Base-by-base conservation (phyloP, 257 asterid genomes). In the Nicotiana knightiana region DNA sequence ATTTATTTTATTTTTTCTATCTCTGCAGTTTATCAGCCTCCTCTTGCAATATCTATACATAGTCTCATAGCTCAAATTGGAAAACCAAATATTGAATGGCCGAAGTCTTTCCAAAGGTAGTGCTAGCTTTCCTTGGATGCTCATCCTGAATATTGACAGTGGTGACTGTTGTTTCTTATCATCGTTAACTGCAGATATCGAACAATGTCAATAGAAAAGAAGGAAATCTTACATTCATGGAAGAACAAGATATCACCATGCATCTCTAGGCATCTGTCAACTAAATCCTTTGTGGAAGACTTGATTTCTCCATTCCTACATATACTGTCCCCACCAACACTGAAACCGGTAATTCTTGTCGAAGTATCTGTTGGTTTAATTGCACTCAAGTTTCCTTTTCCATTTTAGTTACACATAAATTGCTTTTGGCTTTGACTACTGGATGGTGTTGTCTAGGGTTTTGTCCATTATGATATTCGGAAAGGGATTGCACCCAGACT, bases 101-200 rank as follows among this genome's bases (percentile, higher is more conserved):
- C 99, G 35, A 94, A 94, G 85, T 92, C 98, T 81, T 92, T 89
- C 85, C 93, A 96, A 10, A 96, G 98, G 99, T 96, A 87, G 65
- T 71, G 76, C 59, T 32, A 28, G 26, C 43, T 80, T 76, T 79
- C 17, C 64, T 28, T 51, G 80, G 46, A 75, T 28, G 53, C 46
- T 75, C 46, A 28, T 16, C 24, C 80, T 75, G 17, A 28, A 28
- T 61, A 77, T 61, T 30, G 17, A 55, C 77, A 67, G 80, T 66
- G 58, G 64, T 51, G 54, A 48, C 83, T 81, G 35, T 66, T 61
- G 33, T 86, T 82, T 79, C 33, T 83, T 67, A 85, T 77, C 48
- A 80, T 53, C 83, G 65, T 76, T 39, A 58, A 84, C 82, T 76
- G 81, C 88, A 96, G 99, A 83, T 87, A 87, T 80, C 92, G 98